These are phyloP conservation scores for Cenchrus fungigraminus DNA, from an alignment of 176 grass and related monocot species.

Conservation along the genomic window DNA sequence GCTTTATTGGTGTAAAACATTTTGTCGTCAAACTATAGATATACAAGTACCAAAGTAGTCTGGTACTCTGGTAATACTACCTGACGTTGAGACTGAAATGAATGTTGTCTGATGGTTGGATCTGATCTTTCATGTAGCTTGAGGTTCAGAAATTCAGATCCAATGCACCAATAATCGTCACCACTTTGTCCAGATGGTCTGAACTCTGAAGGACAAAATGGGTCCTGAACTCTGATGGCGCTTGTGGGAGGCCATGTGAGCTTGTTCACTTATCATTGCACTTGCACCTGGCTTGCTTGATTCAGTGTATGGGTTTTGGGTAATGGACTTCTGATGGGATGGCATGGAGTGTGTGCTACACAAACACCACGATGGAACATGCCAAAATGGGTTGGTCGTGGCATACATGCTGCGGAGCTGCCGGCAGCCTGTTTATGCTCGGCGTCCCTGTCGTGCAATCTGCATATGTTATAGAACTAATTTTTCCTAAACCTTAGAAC, in stretches of 20 bases:
- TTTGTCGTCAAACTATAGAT: not conserved
- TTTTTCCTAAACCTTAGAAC: not conserved
- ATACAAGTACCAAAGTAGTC: not conserved
- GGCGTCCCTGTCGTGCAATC: not conserved
- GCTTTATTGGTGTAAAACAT: not conserved
- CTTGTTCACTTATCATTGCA: not conserved
- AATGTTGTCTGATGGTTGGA: not conserved
- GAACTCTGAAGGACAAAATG: not conserved
- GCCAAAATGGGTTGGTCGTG: not conserved
- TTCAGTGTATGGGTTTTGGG: not conserved
- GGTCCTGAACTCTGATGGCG: not conserved
- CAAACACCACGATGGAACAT: not conserved
- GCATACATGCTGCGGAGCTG: not conserved
- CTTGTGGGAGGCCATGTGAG: not conserved
- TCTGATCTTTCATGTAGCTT: not conserved
- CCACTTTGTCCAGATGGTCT: not conserved
- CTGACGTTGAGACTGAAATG: not conserved
- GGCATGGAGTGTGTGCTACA: not conserved
- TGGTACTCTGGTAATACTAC: not conserved
- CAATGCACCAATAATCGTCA: not conserved
- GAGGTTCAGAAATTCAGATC: not conserved
- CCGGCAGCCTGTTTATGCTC: not conserved
- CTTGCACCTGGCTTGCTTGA: not conserved
- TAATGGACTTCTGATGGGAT: not conserved
- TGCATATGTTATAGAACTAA: too few species aligned